These are phyloP conservation scores for Ilyonectria destructans DNA, from an alignment of 2,329 filamentous ascomycete genomes.

Conservation along the genomic window DNA sequence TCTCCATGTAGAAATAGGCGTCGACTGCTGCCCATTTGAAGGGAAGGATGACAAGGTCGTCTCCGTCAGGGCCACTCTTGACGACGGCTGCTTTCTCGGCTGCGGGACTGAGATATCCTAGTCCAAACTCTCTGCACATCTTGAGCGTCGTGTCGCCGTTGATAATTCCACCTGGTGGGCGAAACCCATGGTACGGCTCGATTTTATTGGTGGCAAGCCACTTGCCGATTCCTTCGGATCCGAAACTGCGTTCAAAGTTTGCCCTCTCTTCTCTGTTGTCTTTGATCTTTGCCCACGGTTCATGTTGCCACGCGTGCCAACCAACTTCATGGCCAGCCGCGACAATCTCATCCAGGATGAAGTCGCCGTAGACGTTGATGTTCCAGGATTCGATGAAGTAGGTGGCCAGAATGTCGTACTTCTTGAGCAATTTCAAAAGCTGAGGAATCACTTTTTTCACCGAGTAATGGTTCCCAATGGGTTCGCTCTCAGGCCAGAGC, in stretches of 20 bases:
- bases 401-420: constrained; percentile 14
- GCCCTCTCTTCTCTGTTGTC: constrained; percentile 12
- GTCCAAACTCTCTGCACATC: constrained; percentile 14
- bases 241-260: constrained; percentile 22
- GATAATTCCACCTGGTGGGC: constrained; percentile 14
- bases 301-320: constrained; percentile 25
- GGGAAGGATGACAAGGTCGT: constrained; percentile 8
- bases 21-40: constrained; percentile 26
- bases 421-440: constrained; percentile 7
- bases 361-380: constrained; percentile 18
- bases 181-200: constrained; percentile 15
- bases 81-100: constrained; percentile 11
- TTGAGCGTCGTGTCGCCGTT: constrained; percentile 12
- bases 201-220: not conserved
- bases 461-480: constrained; percentile 14
- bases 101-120: constrained; percentile 20
- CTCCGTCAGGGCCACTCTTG: not conserved
- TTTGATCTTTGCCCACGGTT: constrained; percentile 14
- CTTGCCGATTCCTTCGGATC: not conserved
- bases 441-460: constrained; percentile 10
- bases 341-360: constrained; percentile 8
- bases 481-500: constrained; percentile 16
- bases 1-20: constrained; percentile 26
- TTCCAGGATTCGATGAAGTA: constrained; percentile 29
- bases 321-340: constrained; percentile 19